Conservation (phyloP, 1,284 basidiomycete genomes). For the Tilletia indica region DNA sequence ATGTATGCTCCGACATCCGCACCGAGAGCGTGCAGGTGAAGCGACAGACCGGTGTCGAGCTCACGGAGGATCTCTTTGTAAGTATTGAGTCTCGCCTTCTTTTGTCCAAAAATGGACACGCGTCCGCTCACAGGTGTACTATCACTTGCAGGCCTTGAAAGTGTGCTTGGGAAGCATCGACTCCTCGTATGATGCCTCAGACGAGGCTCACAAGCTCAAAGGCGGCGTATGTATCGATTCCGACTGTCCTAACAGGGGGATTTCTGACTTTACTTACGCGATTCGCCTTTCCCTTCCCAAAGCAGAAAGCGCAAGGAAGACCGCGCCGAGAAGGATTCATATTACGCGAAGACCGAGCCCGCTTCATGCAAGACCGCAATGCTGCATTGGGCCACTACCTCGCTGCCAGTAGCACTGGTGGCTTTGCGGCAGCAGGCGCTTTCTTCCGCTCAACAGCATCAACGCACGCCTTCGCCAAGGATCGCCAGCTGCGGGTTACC, state of each 20-base stretch:
- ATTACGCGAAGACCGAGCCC: not conserved
- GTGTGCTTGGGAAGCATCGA: slow-evolving; percentile 45
- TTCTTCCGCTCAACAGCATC: not conserved
- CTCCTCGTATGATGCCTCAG: slow-evolving; percentile 39
- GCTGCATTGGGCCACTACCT: not conserved
- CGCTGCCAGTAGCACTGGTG: not conserved
- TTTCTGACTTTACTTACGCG: not conserved
- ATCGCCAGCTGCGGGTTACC: slow-evolving; percentile 23
- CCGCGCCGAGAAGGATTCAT: slow-evolving; percentile 16
- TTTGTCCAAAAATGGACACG: too few species aligned
- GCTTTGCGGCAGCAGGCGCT: not conserved
- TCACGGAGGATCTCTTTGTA: slow-evolving; percentile 38
- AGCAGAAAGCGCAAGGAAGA: slow-evolving; percentile 27
- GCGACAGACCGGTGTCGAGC: slow-evolving; percentile 35
- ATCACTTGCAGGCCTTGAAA: slow-evolving; percentile 25
- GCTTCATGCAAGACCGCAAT: slow-evolving; percentile 11
- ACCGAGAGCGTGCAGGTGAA: slow-evolving; percentile 37
- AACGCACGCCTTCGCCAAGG: slow-evolving; percentile 25
- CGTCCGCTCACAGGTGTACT: too few species aligned
- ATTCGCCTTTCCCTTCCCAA: slow-evolving; percentile 16
- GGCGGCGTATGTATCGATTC: slow-evolving; percentile 2
- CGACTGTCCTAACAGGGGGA: not conserved
- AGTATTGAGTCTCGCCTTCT: too few species aligned
- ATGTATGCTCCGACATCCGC: slow-evolving; percentile 43
- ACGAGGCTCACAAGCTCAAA: slow-evolving; percentile 28